Conservation (phyloP, 805 yeast genomes). For the Cyberlindnera nakhonratchasimensis region DNA sequence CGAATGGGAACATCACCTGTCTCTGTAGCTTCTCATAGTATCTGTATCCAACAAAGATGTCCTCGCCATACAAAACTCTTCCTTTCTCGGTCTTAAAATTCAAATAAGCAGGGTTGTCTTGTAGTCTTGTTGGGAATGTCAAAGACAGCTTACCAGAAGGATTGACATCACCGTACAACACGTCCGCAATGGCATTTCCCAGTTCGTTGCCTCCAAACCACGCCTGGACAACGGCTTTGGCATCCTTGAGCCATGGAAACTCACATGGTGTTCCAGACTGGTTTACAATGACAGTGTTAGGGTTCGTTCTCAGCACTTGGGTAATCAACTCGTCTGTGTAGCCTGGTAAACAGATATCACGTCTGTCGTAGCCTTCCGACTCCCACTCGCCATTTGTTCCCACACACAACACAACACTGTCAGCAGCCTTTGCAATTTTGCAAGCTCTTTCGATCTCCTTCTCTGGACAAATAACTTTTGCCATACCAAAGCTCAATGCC, state of each 20-base stretch:
- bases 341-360: conserved; percentile 49
- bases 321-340: conserved; percentile 43
- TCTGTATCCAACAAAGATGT: conserved; percentile 60
- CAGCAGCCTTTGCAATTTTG: conserved; percentile 45
- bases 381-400: conserved; percentile 60
- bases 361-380: conserved; percentile 57
- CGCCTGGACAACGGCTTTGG: conserved; percentile 47
- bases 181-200: conserved; percentile 61
- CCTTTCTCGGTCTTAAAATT: conserved; percentile 51
- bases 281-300: conserved; percentile 50
- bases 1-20: conserved; percentile 56
- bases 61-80: conserved; percentile 58
- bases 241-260: conserved; percentile 49
- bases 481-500: conserved; percentile 33
- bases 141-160: conserved; percentile 59
- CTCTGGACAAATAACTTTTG: conserved; percentile 29
- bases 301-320: conserved; percentile 46
- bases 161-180: conserved; percentile 54
- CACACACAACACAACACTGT: conserved; percentile 48
- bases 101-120: conserved; percentile 56
- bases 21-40: conserved; percentile 51
- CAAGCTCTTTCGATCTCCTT: conserved; percentile 41
- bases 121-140: conserved; percentile 48
- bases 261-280: conserved; percentile 64
- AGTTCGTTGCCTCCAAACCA: conserved; percentile 60